Evolutionary conservation across 768 basidiomycete species (phyloP).

Genomic region (Mycena kentingensis): DNA sequence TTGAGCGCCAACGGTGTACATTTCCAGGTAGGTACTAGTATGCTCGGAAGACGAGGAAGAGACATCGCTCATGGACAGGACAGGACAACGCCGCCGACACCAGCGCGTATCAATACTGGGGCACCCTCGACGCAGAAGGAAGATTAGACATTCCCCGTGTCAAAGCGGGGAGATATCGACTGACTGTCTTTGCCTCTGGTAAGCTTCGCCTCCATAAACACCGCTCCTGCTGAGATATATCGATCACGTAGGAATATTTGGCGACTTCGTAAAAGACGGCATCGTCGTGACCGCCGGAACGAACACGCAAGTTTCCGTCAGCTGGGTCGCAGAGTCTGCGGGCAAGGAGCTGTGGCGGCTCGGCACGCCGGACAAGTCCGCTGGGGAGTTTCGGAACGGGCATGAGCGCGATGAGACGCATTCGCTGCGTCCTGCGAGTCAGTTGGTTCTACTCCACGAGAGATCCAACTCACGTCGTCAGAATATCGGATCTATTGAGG

Average conservation of each 20-base stretch:
- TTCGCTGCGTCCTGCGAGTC: conserved; percentile 21
- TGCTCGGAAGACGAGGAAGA: too few relatives aligned
- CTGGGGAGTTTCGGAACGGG: conserved; percentile 29
- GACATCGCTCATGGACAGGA: not conserved
- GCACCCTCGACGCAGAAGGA: conserved; percentile 13
- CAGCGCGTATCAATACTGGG: conserved; percentile 31
- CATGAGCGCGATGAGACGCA: conserved; percentile 25
- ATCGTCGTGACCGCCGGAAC: conserved; percentile 21
- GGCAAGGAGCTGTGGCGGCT: conserved; percentile 31
- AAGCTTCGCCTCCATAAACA: not conserved
- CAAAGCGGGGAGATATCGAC: conserved; percentile 30
- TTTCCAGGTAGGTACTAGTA: conserved; percentile 7
- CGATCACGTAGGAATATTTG: conserved; percentile 25
- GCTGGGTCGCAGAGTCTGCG: conserved; percentile 26
- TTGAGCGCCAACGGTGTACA: conserved; percentile 27
- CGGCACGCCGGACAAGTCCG: conserved; percentile 28
- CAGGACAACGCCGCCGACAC: conserved; percentile 27
- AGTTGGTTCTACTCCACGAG: conserved; percentile 9
- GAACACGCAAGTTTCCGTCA: conserved; percentile 14
- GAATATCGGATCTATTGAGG: conserved; percentile 28
- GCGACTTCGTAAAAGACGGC: conserved; percentile 28
- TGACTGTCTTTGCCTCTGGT: conserved; percentile 27
- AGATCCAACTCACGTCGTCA: not conserved
- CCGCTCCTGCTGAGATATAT: not conserved
- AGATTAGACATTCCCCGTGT: conserved; percentile 24